Percentiles rank a stretch among this genome's conserved stretches.
Evolutionary conservation across 345 rosid genomes (phyloP).

Genomic region (Populus simonii): DNA sequence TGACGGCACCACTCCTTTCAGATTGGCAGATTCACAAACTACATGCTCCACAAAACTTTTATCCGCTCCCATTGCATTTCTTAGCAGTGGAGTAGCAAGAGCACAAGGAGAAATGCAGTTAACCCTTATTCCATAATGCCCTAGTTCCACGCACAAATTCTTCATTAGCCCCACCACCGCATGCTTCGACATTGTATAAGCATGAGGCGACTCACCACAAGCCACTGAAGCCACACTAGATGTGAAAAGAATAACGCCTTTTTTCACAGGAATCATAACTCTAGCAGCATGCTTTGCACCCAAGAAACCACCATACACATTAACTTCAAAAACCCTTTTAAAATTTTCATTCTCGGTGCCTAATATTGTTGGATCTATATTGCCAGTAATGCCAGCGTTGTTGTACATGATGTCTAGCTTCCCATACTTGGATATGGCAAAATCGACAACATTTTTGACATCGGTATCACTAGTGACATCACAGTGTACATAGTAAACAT

Average conservation of each 20-base stretch:
- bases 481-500: constrained; percentile 32
- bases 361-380: constrained; percentile 19
- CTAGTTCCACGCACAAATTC: constrained; percentile 45
- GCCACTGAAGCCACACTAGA: constrained; percentile 30
- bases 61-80: constrained; percentile 20
- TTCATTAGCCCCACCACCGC: constrained; percentile 48
- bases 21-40: constrained; percentile 27
- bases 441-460: constrained; percentile 31
- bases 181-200: constrained; percentile 41
- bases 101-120: constrained; percentile 39
- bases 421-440: constrained; percentile 31
- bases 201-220: constrained; percentile 31
- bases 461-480: constrained; percentile 38
- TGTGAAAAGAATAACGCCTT: constrained; percentile 44
- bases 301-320: constrained; percentile 37
- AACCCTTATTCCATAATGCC: constrained; percentile 37
- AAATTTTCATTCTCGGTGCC: constrained; percentile 29
- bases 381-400: constrained; percentile 41
- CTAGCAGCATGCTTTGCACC: constrained; percentile 52
- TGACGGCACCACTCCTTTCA: constrained; percentile 32
- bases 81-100: constrained; percentile 34
- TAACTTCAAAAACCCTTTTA: constrained; percentile 37
- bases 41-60: constrained; percentile 22
- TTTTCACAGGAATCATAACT: constrained; percentile 43
- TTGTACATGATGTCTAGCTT: constrained; percentile 48